Base-by-base conservation (phyloP, 1,139 yeast species). In the Saccharomyces hybrid region DNA sequence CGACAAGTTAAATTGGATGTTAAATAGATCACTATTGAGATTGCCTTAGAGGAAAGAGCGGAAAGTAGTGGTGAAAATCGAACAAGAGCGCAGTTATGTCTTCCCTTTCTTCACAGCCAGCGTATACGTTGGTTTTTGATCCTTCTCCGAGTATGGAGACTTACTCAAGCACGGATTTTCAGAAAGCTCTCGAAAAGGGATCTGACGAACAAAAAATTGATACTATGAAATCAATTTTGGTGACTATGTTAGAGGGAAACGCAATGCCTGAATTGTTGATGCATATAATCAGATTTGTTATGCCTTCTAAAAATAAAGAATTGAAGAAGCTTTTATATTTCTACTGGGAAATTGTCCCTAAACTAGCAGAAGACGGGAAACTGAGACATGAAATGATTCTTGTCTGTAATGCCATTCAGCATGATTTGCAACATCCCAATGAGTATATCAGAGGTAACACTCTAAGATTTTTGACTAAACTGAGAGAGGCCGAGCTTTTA, bases 271-370 rank as follows among this genome's bases (percentile, higher is more conserved):
- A 88, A 61, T 77, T 95, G 64, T 80, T 95, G 73, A 93, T 95
- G 99, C 97, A 91, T 71, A 88, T 95, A 62, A 93, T 95, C 66
- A 82, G 99, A 67, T 95, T 89, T 67, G 95, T 95, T 55, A 90
- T 95, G 97, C 99, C 99, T 23, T 88, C 97, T 23, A 86, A 80
- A 67, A 84, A 85, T 74, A 95, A 93, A 74, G 88, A 86, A 65
- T 81, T 95, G 73, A 95, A 95, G 78, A 93, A 91, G 73, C 78
- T 95, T 68, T 77, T 95, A 62, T 95, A 93, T 69, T 89, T 90
- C 68, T 95, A 95, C 76, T 95, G 99, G 99, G 99, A 95, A 73
- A 89, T 91, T 55, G 95, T 97, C 70, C 96, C 97, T 54, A 95
- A 95, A 74, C 78, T 85, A 64, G 96, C 89, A 64, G 78, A 81